These are phyloP conservation scores for Zygnema cylindricum DNA, from an alignment of 139 green algal genomes.

Conservation along the genomic window DNA sequence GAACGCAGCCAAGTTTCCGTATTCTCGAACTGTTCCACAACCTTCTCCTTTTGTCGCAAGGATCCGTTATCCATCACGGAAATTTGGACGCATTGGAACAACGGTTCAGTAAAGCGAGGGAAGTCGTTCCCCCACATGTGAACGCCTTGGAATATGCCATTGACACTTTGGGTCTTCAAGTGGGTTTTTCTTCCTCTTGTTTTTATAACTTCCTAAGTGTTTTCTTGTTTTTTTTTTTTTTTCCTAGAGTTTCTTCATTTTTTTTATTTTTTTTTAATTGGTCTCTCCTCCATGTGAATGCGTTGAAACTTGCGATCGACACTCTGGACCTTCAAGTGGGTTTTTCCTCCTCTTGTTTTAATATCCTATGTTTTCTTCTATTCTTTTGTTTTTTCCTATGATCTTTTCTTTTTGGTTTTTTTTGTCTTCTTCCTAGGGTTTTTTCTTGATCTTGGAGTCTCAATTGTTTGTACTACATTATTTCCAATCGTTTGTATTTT, in stretches of 20 bases:
- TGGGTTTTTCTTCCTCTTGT: background rate
- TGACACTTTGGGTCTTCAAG: conserved; percentile 1
- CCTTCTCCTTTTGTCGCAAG: conserved; percentile 40
- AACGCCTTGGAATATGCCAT: conserved; percentile 39
- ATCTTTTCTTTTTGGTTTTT: no score
- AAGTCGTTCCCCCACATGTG: conserved; percentile 3
- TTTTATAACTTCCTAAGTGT: background rate
- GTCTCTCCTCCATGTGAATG: no score
- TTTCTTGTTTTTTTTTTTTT: background rate
- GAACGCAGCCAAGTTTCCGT: conserved; percentile 50
- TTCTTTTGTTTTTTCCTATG: no score
- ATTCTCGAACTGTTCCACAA: conserved; percentile 54
- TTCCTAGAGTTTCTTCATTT: no score
- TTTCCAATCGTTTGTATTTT: no score
- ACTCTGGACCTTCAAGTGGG: background rate
- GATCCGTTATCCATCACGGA: conserved; percentile 29
- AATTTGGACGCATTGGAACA: conserved; percentile 21
- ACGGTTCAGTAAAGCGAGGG: background rate
- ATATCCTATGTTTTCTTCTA: no score
- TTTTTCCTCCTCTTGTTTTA: background rate
- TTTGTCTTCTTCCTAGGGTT: no score
- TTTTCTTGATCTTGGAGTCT: no score
- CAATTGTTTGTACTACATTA: no score
- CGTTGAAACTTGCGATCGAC: background rate
- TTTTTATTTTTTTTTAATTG: no score